Evolutionary conservation across 2,329 filamentous ascomycete species (phyloP).

Genomic region (Raffaelea ambrosiae): DNA sequence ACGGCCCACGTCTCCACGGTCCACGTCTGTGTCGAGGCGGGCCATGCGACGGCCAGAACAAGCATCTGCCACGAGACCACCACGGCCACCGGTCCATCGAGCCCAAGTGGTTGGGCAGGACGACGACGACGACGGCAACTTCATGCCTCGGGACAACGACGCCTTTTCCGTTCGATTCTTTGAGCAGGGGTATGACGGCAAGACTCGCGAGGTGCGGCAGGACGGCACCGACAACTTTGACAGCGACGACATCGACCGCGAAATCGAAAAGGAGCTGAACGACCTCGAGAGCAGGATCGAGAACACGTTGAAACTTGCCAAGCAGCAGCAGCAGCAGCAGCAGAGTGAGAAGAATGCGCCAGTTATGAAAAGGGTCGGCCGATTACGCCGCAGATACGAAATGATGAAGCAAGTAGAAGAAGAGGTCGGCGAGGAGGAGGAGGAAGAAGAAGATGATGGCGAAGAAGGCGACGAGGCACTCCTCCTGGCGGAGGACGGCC

Average conservation of each 20-base stretch:
- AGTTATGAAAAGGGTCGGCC: no score
- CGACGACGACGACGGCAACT: slow-evolving; percentile 7
- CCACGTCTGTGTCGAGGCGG: neutral
- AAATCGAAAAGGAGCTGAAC: slow-evolving; percentile 28
- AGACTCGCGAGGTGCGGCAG: slow-evolving; percentile 27
- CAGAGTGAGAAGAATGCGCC: no score
- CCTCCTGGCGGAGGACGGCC: slow-evolving; percentile 9
- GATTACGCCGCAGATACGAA: no score
- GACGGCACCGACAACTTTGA: slow-evolving; percentile 26
- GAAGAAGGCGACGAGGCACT: no score
- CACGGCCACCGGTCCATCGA: no score
- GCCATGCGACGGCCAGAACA: no score
- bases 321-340: slow-evolving; percentile 22
- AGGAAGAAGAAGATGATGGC: no score
- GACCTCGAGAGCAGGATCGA: slow-evolving; percentile 24
- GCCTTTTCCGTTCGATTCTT: slow-evolving; percentile 33
- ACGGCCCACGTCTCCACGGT: neutral
- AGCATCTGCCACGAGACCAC: no score
- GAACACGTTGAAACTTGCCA: slow-evolving; percentile 17
- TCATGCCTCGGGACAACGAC: slow-evolving; percentile 8
- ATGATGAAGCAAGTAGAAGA: slow-evolving; percentile 16
- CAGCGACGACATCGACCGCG: slow-evolving; percentile 19
- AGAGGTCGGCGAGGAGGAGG: slow-evolving; percentile 8
- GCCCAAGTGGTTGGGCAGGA: neutral
- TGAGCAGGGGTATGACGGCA: slow-evolving; percentile 33